Conservation (phyloP, 805 yeast genomes). For the Lipomyces starkeyi region DNA sequence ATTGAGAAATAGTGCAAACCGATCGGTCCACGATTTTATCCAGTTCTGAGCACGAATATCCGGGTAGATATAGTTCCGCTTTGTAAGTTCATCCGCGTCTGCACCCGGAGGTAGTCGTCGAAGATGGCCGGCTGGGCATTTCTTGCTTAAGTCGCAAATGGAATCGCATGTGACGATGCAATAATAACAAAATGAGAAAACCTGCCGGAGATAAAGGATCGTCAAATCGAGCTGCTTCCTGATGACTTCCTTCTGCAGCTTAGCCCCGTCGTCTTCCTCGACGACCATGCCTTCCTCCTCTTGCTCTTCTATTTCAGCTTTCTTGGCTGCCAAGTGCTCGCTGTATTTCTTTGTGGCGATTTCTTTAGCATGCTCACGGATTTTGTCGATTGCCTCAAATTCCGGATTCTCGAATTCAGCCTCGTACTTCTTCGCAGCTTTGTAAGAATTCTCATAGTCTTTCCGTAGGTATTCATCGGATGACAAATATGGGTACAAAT, state of each 20-base stretch:
- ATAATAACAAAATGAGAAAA: slow-evolving; percentile 35
- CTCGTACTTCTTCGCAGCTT: slow-evolving; percentile 28
- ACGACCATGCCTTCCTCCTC: slow-evolving; percentile 33
- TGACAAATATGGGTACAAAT: slow-evolving; percentile 19
- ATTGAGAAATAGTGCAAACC: slow-evolving; percentile 28
- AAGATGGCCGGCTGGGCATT: slow-evolving; percentile 34
- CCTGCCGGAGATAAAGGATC: slow-evolving; percentile 32
- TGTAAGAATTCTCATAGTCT: slow-evolving; percentile 21
- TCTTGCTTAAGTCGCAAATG: slow-evolving; percentile 28
- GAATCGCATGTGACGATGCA: slow-evolving; percentile 32
- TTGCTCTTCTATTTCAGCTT: slow-evolving; percentile 17
- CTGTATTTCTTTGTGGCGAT: slow-evolving; percentile 14
- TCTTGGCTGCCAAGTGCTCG: slow-evolving; percentile 9
- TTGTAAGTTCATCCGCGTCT: slow-evolving; percentile 12
- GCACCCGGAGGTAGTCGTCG: slow-evolving; percentile 26
- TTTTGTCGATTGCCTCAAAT: slow-evolving; percentile 20
- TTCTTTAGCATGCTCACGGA: slow-evolving; percentile 24
- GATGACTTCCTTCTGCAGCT: slow-evolving; percentile 12
- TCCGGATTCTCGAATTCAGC: slow-evolving; percentile 24
- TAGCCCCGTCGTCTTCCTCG: slow-evolving; percentile 24
- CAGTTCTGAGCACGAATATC: slow-evolving; percentile 29
- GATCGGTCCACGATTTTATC: slow-evolving; percentile 33
- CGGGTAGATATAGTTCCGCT: slow-evolving; percentile 8
- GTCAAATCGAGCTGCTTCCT: slow-evolving; percentile 32
- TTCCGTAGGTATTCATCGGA: slow-evolving; percentile 15